A percentile compares a stretch with the other conserved stretches of the same genome.
Conservation (phyloP, 1,284 basidiomycete genomes). For the Leucoagaricus sp. region DNA sequence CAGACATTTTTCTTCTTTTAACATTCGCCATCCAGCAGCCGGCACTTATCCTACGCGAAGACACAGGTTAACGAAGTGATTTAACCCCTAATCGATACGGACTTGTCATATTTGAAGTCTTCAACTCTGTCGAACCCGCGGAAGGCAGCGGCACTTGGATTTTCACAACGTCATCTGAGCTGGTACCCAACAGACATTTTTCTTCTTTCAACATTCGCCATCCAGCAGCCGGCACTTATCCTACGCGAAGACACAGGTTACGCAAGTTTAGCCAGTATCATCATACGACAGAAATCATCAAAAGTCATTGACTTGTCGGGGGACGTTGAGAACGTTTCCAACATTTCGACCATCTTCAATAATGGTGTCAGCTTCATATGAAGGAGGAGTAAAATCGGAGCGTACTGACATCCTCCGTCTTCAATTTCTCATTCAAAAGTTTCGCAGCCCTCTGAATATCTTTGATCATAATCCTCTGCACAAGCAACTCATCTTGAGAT, state of each 20-base stretch:
- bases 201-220: too few relatives aligned
- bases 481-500: slow-evolving; percentile 41
- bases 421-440: slow-evolving; percentile 67
- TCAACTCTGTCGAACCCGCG: too few relatives aligned
- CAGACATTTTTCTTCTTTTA: too few relatives aligned
- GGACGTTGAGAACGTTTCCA: slow-evolving; percentile 66
- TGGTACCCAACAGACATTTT: too few relatives aligned
- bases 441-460: slow-evolving; percentile 61
- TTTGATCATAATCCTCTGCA: slow-evolving; percentile 58
- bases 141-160: too few relatives aligned
- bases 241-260: too few relatives aligned
- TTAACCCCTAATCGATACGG: slow-evolving; percentile 19
- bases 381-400: slow-evolving; percentile 1
- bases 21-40: too few relatives aligned
- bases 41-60: too few relatives aligned
- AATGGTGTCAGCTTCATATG: background rate
- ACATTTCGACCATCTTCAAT: slow-evolving; percentile 70
- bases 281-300: slow-evolving; percentile 73
- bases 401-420: slow-evolving; percentile 61
- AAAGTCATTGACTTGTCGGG: slow-evolving; percentile 66
- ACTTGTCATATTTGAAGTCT: background rate
- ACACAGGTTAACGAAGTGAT: slow-evolving; percentile 24
- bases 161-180: too few relatives aligned
- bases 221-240: too few relatives aligned
- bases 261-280: slow-evolving; percentile 53